A percentile compares a stretch with the other conserved stretches of the same genome.
phyloP scores from a whole-genome alignment of 2,329 filamentous ascomycete genomes.

The Talaromyces sp. region DNA sequence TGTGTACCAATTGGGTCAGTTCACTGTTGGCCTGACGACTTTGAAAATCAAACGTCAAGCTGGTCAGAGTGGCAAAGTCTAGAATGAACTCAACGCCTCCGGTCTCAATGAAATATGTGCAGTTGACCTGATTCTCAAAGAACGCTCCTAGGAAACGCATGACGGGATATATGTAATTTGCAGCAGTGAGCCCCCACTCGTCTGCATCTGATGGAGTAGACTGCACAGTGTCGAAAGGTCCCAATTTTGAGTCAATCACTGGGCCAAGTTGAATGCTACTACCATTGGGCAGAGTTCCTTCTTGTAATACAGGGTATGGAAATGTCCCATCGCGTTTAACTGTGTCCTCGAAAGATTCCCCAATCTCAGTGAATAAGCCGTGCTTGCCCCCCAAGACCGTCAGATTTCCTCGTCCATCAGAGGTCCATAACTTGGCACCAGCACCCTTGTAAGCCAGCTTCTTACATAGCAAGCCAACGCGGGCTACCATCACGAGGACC shows the following conservation, averaged over 20 bases:
- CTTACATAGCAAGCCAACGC: slow-evolving; percentile 70
- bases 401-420: slow-evolving; percentile 56
- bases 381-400: slow-evolving; percentile 56
- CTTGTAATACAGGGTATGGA: slow-evolving; percentile 20
- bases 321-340: slow-evolving; percentile 16
- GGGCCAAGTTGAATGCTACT: slow-evolving; percentile 33
- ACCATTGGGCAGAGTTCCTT: slow-evolving; percentile 36
- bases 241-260: slow-evolving; percentile 25
- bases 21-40: slow-evolving; percentile 65
- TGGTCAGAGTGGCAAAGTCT: slow-evolving; percentile 77
- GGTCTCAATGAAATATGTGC: slow-evolving; percentile 67
- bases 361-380: slow-evolving; percentile 35
- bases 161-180: slow-evolving; percentile 70
- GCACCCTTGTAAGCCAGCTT: slow-evolving; percentile 66
- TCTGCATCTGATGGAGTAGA: slow-evolving; percentile 40
- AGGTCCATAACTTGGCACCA: slow-evolving; percentile 73
- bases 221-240: slow-evolving; percentile 8
- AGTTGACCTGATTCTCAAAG: slow-evolving; percentile 69
- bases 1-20: slow-evolving; percentile 69
- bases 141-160: slow-evolving; percentile 75
- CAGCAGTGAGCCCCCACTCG: slow-evolving; percentile 51
- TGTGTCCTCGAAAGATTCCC: slow-evolving; percentile 27
- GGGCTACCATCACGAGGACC: slow-evolving; percentile 83
- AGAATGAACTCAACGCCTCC: slow-evolving; percentile 81
- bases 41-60: slow-evolving; percentile 69